phyloP scores from a whole-genome alignment of 805 yeast genomes.

The Saccharomyces eubayanus region DNA sequence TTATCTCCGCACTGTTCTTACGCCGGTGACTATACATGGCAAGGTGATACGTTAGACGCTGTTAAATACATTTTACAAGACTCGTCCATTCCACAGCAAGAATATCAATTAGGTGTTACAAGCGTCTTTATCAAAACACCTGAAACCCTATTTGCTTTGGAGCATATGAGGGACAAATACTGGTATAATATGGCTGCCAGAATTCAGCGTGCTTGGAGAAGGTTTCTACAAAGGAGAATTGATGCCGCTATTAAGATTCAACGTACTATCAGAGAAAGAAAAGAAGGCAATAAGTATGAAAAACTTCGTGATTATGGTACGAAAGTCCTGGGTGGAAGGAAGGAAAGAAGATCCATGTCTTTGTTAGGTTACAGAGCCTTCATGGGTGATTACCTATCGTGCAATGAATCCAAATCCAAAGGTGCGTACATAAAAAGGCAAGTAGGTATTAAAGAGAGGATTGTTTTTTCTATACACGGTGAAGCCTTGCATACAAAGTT shows the following conservation, averaged over 20 bases:
- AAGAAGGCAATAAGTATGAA: conserved; percentile 74
- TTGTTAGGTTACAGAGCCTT: conserved; percentile 76
- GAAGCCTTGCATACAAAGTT: conserved; percentile 75
- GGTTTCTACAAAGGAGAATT: conserved; percentile 64
- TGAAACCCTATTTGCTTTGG: conserved; percentile 86
- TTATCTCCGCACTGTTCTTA: conserved; percentile 81
- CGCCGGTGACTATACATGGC: conserved; percentile 69
- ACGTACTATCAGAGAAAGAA: conserved; percentile 67
- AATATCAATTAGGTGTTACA: conserved; percentile 82
- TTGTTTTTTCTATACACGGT: conserved; percentile 68
- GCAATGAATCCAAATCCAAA: conserved; percentile 62
- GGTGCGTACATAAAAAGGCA: conserved; percentile 66
- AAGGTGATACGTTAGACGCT: conserved; percentile 45
- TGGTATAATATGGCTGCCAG: conserved; percentile 97
- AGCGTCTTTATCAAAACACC: conserved; percentile 93
- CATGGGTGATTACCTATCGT: conserved; percentile 82
- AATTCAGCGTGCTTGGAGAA: conserved; percentile 91
- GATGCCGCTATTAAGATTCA: conserved; percentile 78
- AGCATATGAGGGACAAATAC: conserved; percentile 87
- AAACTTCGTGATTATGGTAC: conserved; percentile 79
- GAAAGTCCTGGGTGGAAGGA: conserved; percentile 57
- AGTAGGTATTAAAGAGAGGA: conserved; percentile 57
- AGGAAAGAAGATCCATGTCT: conserved; percentile 81
- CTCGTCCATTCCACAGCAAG: conserved; percentile 60
- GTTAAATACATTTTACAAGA: conserved; percentile 42